Evolutionary conservation across 2,329 filamentous ascomycete species (phyloP).

Genomic region (Epichloe festucae): DNA sequence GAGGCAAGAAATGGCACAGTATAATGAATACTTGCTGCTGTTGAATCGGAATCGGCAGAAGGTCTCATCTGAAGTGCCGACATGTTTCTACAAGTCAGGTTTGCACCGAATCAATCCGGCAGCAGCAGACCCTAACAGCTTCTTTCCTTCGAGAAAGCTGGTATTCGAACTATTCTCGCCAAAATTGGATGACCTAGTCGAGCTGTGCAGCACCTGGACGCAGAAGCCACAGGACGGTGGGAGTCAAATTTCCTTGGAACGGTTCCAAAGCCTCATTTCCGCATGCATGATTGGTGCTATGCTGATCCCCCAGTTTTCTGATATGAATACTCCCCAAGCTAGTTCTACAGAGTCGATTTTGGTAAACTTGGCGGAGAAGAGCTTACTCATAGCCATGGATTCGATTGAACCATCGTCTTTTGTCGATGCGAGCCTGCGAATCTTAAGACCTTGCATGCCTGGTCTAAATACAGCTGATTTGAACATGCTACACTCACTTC

Average conservation of each 20-base stretch:
- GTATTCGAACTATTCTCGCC: slow-evolving; percentile 40
- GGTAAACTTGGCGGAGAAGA: slow-evolving; percentile 27
- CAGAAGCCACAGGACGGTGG: slow-evolving; percentile 31
- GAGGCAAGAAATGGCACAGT: slow-evolving; percentile 27
- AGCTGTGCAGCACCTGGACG: slow-evolving; percentile 34
- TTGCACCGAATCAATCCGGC: slow-evolving; percentile 7
- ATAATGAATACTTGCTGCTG: slow-evolving; percentile 43
- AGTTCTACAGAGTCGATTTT: slow-evolving; percentile 33
- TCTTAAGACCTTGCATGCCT: slow-evolving; percentile 34
- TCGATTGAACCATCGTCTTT: slow-evolving; percentile 34
- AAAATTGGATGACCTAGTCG: slow-evolving; percentile 36
- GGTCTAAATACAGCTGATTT: slow-evolving; percentile 25
- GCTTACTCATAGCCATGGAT: slow-evolving; percentile 26
- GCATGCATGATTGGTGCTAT: slow-evolving; percentile 33
- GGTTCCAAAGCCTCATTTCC: slow-evolving; percentile 37
- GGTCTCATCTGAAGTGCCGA: neutral
- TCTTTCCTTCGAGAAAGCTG: slow-evolving; percentile 34
- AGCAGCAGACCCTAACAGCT: slow-evolving; percentile 18
- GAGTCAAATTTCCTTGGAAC: slow-evolving; percentile 36
- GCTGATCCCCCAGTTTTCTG: slow-evolving; percentile 33
- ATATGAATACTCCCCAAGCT: slow-evolving; percentile 34
- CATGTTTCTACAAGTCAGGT: slow-evolving; percentile 3
- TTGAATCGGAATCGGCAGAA: slow-evolving; percentile 26
- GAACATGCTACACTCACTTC: slow-evolving; percentile 23
- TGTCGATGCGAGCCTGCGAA: slow-evolving; percentile 32